Percentiles rank a stretch among this genome's conserved stretches.
Conservation (phyloP, 2,329 filamentous ascomycete genomes). For the Elsinoe necatrix region DNA sequence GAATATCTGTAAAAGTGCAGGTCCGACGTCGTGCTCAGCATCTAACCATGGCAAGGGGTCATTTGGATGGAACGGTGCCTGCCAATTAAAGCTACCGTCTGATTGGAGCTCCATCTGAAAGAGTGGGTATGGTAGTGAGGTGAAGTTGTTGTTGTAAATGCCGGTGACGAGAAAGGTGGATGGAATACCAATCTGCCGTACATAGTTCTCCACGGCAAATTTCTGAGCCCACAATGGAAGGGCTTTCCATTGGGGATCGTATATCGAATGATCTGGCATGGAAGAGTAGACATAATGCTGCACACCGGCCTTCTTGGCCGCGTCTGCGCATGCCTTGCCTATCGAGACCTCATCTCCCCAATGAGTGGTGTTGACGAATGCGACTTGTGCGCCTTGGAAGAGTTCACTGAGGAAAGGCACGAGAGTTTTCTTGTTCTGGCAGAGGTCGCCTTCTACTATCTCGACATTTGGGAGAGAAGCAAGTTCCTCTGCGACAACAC, state of each 20-base stretch:
- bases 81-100: conserved; percentile 85
- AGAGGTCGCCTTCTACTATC: conserved; percentile 59
- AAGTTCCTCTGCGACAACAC: conserved; percentile 81
- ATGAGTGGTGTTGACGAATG: conserved; percentile 97
- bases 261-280: conserved; percentile 88
- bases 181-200: conserved; percentile 70
- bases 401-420: conserved; percentile 25
- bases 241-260: conserved; percentile 67
- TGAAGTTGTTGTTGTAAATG: conserved; percentile 99
- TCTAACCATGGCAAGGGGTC: conserved; percentile 90
- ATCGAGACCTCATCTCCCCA: conserved; percentile 92
- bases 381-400: conserved; percentile 75
- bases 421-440: conserved; percentile 24
- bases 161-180: conserved; percentile 93
- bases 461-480: conserved; percentile 73
- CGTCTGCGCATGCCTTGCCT: conserved; percentile 79
- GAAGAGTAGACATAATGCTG: conserved; percentile 94
- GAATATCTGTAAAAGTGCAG: conserved; percentile 85
- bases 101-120: conserved; percentile 87
- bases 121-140: conserved; percentile 79
- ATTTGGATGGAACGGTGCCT: conserved; percentile 85
- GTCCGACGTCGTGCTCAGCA: conserved; percentile 90
- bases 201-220: conserved; percentile 84
- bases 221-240: conserved; percentile 89
- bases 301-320: conserved; percentile 73